A percentile compares a stretch with the other conserved stretches of the same genome.
Evolutionary conservation across 73 alveolate genomes (phyloP).

Genomic region (Uronychia binucleata): DNA sequence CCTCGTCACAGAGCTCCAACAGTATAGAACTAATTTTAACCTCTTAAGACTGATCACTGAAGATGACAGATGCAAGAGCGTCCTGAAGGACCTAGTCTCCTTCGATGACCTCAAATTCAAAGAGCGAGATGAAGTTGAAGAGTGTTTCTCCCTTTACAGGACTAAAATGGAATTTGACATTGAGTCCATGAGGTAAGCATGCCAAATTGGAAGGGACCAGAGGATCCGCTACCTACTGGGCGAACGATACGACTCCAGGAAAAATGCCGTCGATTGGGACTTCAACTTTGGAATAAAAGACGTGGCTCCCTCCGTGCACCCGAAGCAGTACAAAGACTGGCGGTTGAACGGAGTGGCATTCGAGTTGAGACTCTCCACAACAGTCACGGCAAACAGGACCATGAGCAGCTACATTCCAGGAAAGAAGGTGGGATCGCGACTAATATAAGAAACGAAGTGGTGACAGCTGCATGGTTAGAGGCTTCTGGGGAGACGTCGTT

Average conservation of each 20-base stretch:
- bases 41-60: slow-evolving; percentile 73
- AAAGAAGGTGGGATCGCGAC: slow-evolving; percentile 53
- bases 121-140: slow-evolving; percentile 94
- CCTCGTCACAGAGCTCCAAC: slow-evolving; percentile 71
- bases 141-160: slow-evolving; percentile 72
- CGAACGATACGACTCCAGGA: slow-evolving; percentile 93
- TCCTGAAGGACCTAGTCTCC: slow-evolving; percentile 68
- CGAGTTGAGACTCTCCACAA: slow-evolving; percentile 93
- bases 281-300: slow-evolving; percentile 81
- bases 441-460: slow-evolving; percentile 69
- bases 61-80: slow-evolving; percentile 81
- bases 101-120: slow-evolving; percentile 84
- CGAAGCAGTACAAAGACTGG: slow-evolving; percentile 91
- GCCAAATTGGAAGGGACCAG: slow-evolving; percentile 55
- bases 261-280: slow-evolving; percentile 96
- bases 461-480: slow-evolving; percentile 96
- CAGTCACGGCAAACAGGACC: slow-evolving; percentile 95
- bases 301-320: slow-evolving; percentile 81
- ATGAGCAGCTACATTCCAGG: slow-evolving; percentile 95
- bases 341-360: slow-evolving; percentile 97
- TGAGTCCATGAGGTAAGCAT: slow-evolving; percentile 69
- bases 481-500: slow-evolving; percentile 99
- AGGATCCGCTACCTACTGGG: slow-evolving; percentile 89
- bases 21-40: neutral
- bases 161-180: slow-evolving; percentile 83